Evolutionary conservation across 2,329 filamentous ascomycete species (phyloP).

Genomic region (Cladosporium sp.): DNA sequence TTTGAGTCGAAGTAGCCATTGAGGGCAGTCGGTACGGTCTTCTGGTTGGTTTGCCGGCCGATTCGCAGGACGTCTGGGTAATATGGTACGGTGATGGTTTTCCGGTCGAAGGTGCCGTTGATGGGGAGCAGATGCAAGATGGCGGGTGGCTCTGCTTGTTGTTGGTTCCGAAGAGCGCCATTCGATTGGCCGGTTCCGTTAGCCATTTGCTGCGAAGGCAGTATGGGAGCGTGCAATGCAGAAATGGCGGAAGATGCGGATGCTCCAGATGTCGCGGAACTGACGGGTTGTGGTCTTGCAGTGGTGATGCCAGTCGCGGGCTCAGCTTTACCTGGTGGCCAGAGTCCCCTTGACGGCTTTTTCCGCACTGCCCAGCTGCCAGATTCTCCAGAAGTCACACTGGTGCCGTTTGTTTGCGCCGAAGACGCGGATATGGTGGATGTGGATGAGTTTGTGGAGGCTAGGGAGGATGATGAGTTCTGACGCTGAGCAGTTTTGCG

Average conservation of each 20-base stretch:
- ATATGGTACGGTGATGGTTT: slow-evolving; percentile 90
- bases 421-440: slow-evolving; percentile 61
- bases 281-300: slow-evolving; percentile 57
- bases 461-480: slow-evolving; percentile 84
- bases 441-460: slow-evolving; percentile 57
- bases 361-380: slow-evolving; percentile 43
- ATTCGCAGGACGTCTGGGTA: slow-evolving; percentile 92
- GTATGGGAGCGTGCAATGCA: slow-evolving; percentile 57
- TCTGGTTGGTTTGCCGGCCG: slow-evolving; percentile 93
- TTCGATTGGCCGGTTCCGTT: slow-evolving; percentile 58
- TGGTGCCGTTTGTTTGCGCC: slow-evolving; percentile 56
- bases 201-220: slow-evolving; percentile 64
- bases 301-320: slow-evolving; percentile 59
- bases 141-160: slow-evolving; percentile 58
- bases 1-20: slow-evolving; percentile 99
- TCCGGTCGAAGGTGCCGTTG: slow-evolving; percentile 95
- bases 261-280: slow-evolving; percentile 53
- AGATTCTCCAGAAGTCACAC: slow-evolving; percentile 26
- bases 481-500: slow-evolving; percentile 81
- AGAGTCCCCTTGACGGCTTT: slow-evolving; percentile 53
- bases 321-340: slow-evolving; percentile 62
- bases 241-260: slow-evolving; percentile 59
- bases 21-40: slow-evolving; percentile 80
- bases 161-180: slow-evolving; percentile 44
- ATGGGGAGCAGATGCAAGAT: slow-evolving; percentile 83